Evolutionary conservation across 495 filamentous ascomycete genomes (phyloP), one percentile per base, ranked within the genome.

Genomic region (Aspergillus biplanus): DNA sequence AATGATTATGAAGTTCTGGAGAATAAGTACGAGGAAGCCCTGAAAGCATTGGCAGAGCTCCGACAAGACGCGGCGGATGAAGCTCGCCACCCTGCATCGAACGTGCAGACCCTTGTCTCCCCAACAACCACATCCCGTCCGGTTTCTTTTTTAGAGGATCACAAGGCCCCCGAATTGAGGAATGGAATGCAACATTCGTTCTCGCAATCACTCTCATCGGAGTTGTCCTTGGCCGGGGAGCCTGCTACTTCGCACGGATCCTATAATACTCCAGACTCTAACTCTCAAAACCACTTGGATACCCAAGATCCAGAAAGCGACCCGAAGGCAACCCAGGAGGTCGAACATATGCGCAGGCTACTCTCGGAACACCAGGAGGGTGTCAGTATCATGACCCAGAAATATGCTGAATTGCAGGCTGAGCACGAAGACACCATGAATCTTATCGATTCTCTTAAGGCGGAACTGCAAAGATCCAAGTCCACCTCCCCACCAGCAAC

Each of bases 201-300:
- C 81, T 92, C 92, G 86, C 93, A 90, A 74, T 97, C 93, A 77
- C 91, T 97, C 72, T 97, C 91, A 64, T 93, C 92, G 86, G 93
- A 97, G 77, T 87, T 97, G 76, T 97, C 92, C 79, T 97, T 89
- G 81, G 92, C 83, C 86, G 90, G 89, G 87, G 92, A 89, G 73
- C 93, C 91, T 72, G 87, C 86, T 67, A 82, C 83, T 72, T 87
- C 87, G 68, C 79, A 80, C 69, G 83, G 88, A 68, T 80, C 81
- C 32, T 87, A 87, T 67, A 83, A 88, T 74, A 77, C 73, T 31
- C 75, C 70, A 35, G 73, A 77, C 37, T 66, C 62, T 56, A 69
- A 63, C 61, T 61, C 60, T 64, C 70, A 67, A 56, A 70, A 42
- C 69, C 56, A 58, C 2, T 56, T 61, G 13, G 62, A 65, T 44